These are phyloP conservation scores for Phytophthora cactorum DNA, from an alignment of 352 stramenopile genomes.

Conservation along the genomic window DNA sequence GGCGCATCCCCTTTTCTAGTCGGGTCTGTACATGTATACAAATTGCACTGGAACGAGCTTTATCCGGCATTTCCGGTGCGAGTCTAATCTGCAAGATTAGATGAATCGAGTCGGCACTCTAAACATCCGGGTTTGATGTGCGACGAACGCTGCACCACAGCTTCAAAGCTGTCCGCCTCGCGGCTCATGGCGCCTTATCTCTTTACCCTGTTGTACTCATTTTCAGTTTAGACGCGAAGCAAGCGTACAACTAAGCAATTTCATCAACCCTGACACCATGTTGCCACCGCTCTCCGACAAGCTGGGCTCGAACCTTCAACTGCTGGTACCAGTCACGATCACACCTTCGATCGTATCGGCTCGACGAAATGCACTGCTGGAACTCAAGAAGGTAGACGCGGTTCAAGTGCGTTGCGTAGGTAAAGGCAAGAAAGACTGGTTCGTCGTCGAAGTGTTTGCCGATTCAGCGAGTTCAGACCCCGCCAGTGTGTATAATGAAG, in stretches of 20 bases:
- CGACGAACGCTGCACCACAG: not conserved
- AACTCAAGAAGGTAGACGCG: conserved; percentile 27
- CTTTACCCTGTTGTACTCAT: conserved; percentile 4
- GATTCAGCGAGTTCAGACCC: conserved; percentile 4
- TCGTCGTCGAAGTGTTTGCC: conserved; percentile 26
- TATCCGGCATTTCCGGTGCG: conserved; percentile 5
- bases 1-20: conserved; percentile 13
- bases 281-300: conserved; percentile 30
- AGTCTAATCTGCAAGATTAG: conserved; percentile 27
- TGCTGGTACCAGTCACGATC: conserved; percentile 16
- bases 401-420: conserved; percentile 12
- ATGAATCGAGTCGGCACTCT: conserved; percentile 13
- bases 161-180: not conserved
- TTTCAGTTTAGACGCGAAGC: conserved; percentile 10
- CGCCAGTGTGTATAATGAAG: not conserved
- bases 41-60: conserved; percentile 9
- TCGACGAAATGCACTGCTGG: conserved; percentile 24
- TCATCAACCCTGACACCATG: conserved; percentile 9
- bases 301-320: conserved; percentile 22
- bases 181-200: not conserved
- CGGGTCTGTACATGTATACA: not conserved
- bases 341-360: conserved; percentile 7
- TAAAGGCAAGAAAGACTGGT: conserved; percentile 20
- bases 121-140: conserved; percentile 20
- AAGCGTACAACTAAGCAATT: not conserved